Percentiles rank a stretch among this genome's conserved stretches.
Evolutionary conservation across 2,329 filamentous ascomycete species (phyloP).

Genomic region (Parastagonospora avenae): DNA sequence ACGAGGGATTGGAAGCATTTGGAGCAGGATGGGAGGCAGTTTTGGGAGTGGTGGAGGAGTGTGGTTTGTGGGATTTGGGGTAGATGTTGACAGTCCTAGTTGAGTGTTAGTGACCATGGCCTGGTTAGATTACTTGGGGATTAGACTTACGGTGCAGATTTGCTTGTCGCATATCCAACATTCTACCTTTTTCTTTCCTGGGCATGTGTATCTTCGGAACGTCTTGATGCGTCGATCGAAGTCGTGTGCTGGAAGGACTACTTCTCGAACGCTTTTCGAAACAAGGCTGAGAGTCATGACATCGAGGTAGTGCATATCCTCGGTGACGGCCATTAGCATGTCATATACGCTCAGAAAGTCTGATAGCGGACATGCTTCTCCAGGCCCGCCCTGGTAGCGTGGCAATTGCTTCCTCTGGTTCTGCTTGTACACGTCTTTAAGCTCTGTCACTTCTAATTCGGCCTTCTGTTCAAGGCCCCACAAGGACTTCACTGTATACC

Average conservation of each 20-base stretch:
- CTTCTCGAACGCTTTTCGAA: slow-evolving; percentile 31
- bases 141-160: slow-evolving; percentile 19
- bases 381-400: slow-evolving; percentile 4
- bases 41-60: slow-evolving; percentile 23
- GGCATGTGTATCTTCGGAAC: slow-evolving; percentile 31
- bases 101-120: not conserved
- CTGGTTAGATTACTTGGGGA: not conserved
- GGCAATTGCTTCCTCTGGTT: not conserved
- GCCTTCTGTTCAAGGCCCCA: slow-evolving; percentile 15
- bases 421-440: slow-evolving; percentile 4
- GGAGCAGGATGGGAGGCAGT: slow-evolving; percentile 29
- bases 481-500: slow-evolving; percentile 19
- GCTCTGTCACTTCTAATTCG: slow-evolving; percentile 13
- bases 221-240: slow-evolving; percentile 15
- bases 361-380: slow-evolving; percentile 17
- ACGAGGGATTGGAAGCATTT: slow-evolving; percentile 22
- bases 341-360: slow-evolving; percentile 38
- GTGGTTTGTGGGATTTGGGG: slow-evolving; percentile 11
- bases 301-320: slow-evolving; percentile 37
- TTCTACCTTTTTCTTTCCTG: not conserved
- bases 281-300: slow-evolving; percentile 26
- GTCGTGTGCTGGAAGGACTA: slow-evolving; percentile 26
- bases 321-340: slow-evolving; percentile 29
- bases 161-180: slow-evolving; percentile 33
- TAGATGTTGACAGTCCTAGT: slow-evolving; percentile 11